These are phyloP conservation scores for Peniophora sp. DNA, from an alignment of 1,284 basidiomycete genomes.

Conservation along the genomic window DNA sequence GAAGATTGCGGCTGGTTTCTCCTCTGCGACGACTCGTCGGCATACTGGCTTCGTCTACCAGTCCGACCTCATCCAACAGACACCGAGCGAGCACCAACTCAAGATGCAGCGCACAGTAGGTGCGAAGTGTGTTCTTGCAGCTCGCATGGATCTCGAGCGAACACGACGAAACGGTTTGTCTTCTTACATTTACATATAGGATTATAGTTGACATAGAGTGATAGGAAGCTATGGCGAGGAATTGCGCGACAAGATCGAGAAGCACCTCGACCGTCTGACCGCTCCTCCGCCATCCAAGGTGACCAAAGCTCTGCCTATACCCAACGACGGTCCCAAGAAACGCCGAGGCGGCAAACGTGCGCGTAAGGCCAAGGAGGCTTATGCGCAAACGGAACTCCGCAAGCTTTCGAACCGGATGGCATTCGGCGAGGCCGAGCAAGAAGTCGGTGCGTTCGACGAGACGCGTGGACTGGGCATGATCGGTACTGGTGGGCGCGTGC, in stretches of 20 bases:
- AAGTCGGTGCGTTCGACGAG: constrained; percentile 94
- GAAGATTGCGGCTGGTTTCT: constrained; percentile 84
- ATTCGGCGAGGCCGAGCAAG: constrained; percentile 94
- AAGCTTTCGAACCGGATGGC: constrained; percentile 96
- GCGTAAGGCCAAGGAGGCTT: constrained; percentile 94
- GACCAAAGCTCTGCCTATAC: constrained; percentile 91
- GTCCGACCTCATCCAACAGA: constrained; percentile 78
- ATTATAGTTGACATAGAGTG: not conserved
- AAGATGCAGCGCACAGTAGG: constrained; percentile 91
- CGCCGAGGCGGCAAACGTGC: constrained; percentile 93
- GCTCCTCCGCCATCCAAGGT: constrained; percentile 95
- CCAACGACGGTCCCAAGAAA: constrained; percentile 93
- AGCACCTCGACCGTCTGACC: constrained; percentile 85
- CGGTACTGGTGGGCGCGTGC: constrained; percentile 78
- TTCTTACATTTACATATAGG: not conserved
- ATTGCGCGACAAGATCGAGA: constrained; percentile 82
- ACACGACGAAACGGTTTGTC: constrained; percentile 65
- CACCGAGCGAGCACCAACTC: constrained; percentile 86
- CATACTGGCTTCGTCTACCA: constrained; percentile 98
- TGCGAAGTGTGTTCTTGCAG: constrained; percentile 87
- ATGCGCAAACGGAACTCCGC: constrained; percentile 92
- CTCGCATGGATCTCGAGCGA: constrained; percentile 87
- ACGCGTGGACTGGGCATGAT: constrained; percentile 98
- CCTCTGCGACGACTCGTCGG: constrained; percentile 73
- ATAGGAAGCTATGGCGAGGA: constrained; percentile 74